A percentile compares a stretch with the other conserved stretches of the same genome.
phyloP scores from a whole-genome alignment of 345 rosid genomes.

The Murraya koenigii region DNA sequence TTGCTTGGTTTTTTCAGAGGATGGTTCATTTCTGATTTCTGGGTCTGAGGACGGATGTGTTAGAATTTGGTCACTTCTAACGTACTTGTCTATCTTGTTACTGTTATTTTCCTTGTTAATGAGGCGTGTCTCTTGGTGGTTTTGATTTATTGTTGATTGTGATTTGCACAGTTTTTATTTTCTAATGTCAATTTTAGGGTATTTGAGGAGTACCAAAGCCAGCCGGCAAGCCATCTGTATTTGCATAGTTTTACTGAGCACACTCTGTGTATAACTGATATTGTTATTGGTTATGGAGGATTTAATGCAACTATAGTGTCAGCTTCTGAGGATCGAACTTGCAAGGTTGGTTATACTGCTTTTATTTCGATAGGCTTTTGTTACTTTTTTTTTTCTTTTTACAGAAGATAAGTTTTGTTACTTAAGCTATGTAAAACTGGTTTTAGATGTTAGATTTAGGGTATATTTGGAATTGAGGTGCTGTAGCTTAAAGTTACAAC shows the following conservation, averaged over 20 bases:
- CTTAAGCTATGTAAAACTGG: neutral
- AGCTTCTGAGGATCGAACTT: constrained; percentile 80
- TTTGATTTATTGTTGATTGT: neutral
- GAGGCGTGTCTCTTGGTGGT: neutral
- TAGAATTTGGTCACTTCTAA: constrained; percentile 78
- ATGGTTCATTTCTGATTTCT: constrained; percentile 69
- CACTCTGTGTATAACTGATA: constrained; percentile 55
- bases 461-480: too few species aligned
- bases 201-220: constrained; percentile 58
- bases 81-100: constrained; percentile 30
- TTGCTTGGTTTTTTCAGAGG: constrained; percentile 71
- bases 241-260: constrained; percentile 59
- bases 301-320: constrained; percentile 67
- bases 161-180: neutral
- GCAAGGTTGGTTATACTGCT: constrained; percentile 52
- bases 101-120: neutral
- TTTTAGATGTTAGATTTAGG: neutral
- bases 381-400: too few species aligned
- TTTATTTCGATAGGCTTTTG: neutral
- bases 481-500: too few species aligned
- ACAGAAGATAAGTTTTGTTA: neutral
- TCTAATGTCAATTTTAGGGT: constrained; percentile 37
- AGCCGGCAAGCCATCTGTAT: constrained; percentile 52
- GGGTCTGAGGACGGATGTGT: constrained; percentile 81
- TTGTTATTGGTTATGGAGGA: constrained; percentile 68